Evolutionary conservation across 2,329 filamentous ascomycete species (phyloP).

Genomic region (Macroventuria anomochaeta): DNA sequence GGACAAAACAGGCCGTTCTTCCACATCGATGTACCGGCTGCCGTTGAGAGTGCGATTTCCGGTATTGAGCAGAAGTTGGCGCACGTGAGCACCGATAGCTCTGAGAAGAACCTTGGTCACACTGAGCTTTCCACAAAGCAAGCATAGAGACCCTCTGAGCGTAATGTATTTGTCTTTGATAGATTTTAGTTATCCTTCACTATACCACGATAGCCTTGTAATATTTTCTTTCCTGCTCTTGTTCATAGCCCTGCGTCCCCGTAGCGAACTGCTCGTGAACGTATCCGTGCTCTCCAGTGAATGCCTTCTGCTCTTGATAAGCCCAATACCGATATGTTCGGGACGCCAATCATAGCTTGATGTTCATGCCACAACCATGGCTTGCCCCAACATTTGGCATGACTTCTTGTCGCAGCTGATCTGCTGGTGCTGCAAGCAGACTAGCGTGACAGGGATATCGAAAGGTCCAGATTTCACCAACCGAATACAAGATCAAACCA

Average conservation of each 20-base stretch:
- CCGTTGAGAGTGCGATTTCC: slow-evolving; percentile 83
- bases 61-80: slow-evolving; percentile 65
- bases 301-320: not conserved
- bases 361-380: slow-evolving; percentile 2
- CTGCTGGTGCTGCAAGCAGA: not conserved
- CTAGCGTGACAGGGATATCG: slow-evolving; percentile 4
- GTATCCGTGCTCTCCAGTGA: not conserved
- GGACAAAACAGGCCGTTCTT: slow-evolving; percentile 91
- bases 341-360: not conserved
- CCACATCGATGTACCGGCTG: slow-evolving; percentile 89
- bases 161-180: not conserved
- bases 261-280: not conserved
- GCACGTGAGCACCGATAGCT: slow-evolving; percentile 27
- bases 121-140: slow-evolving; percentile 25
- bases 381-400: slow-evolving; percentile 1
- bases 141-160: not conserved
- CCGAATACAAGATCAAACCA: slow-evolving; percentile 2
- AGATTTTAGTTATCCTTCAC: not conserved
- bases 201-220: slow-evolving; percentile 6
- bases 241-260: not conserved
- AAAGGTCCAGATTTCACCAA: slow-evolving; percentile 15
- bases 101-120: slow-evolving; percentile 15
- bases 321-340: not conserved
- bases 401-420: slow-evolving; percentile 8
- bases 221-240: not conserved